A percentile compares a stretch with the other conserved stretches of the same genome.
These are phyloP conservation scores for Terfezia claveryi DNA, from an alignment of 495 filamentous ascomycete genomes.

Conservation along the genomic window DNA sequence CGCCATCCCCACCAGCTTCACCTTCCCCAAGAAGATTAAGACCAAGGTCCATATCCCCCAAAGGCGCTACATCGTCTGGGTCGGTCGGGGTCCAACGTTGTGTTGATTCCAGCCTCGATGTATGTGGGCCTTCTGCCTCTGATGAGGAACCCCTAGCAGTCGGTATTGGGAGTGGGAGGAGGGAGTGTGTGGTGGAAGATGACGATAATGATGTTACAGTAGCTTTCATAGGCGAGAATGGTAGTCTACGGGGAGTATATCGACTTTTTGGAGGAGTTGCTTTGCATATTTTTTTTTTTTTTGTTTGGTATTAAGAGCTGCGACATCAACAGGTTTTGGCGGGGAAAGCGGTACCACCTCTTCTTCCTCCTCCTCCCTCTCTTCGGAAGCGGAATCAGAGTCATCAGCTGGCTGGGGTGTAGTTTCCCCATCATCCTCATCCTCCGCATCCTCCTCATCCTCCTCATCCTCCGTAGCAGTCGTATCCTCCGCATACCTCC, in stretches of 20 bases:
- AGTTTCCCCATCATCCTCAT: neutral
- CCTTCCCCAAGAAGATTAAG: constrained; percentile 24
- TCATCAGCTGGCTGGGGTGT: too few relatives aligned
- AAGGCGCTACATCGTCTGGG: neutral
- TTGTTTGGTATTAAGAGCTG: too few relatives aligned
- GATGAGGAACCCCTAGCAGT: neutral
- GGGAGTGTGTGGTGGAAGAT: neutral
- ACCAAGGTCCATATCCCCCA: constrained; percentile 54
- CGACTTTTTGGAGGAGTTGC: too few relatives aligned
- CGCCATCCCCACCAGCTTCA: constrained; percentile 27
- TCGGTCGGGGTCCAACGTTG: neutral
- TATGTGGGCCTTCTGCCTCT: neutral
- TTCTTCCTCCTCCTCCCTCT: neutral
- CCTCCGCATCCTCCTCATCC: neutral
- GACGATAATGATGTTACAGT: constrained; percentile 5
- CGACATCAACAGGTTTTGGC: neutral
- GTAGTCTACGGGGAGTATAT: neutral
- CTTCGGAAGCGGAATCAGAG: neutral
- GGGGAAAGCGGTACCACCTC: neutral
- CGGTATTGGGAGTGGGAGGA: constrained; percentile 5
- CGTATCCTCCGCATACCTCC: neutral
- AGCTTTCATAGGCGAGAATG: neutral
- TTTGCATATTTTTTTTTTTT: neutral
- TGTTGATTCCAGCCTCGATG: neutral
- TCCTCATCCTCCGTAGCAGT: constrained; percentile 3